Conservation (phyloP, 2,329 filamentous ascomycete species). For the Hypomyces perniciosus region DNA sequence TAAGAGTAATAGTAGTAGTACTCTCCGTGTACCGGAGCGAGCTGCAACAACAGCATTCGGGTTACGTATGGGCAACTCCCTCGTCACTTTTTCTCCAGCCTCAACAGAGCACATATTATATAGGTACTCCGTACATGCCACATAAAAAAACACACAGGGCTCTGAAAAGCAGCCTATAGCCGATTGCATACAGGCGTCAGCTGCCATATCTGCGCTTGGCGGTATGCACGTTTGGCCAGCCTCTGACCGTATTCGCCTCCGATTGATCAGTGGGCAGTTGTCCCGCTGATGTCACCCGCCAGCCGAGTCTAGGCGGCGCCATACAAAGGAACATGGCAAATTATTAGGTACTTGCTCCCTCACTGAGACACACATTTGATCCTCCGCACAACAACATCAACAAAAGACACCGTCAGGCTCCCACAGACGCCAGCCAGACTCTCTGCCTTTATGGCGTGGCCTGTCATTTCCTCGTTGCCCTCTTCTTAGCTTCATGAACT, state of each 20-base stretch:
- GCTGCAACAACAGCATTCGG: no score
- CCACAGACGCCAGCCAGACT: neutral
- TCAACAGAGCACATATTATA: no score
- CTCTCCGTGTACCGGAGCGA: no score
- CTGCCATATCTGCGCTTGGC: neutral
- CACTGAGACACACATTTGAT: neutral
- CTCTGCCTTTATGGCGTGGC: neutral
- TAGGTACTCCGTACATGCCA: no score
- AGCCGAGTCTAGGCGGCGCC: neutral
- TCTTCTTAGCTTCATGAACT: neutral
- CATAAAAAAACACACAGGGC: no score
- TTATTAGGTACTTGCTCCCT: neutral
- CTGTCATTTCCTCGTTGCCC: neutral
- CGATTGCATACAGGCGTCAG: no score
- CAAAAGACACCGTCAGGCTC: neutral
- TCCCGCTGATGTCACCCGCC: slow-evolving; percentile 11
- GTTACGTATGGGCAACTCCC: no score
- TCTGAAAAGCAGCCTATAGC: no score
- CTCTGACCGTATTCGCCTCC: slow-evolving; percentile 5
- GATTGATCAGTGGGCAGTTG: slow-evolving; percentile 1
- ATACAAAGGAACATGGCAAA: neutral
- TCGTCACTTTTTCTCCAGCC: no score
- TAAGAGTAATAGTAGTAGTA: no score
- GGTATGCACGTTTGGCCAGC: slow-evolving; percentile 5
- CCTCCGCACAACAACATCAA: no score